Conservation (phyloP, 176 grass and related monocot genomes). For the Melocanna baccifera region DNA sequence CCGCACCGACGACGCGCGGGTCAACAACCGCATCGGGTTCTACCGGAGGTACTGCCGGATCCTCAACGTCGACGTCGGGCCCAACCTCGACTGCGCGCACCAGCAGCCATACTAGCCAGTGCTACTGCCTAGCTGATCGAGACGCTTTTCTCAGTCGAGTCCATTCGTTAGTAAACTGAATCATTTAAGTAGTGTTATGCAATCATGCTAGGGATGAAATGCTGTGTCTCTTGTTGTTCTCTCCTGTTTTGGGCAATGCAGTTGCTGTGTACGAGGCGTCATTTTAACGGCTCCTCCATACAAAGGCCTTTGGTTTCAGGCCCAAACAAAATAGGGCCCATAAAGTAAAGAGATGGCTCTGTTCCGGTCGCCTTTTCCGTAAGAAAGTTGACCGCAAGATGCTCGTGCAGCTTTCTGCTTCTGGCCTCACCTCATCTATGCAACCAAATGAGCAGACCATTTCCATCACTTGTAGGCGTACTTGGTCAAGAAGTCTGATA, state of each 20-base stretch:
- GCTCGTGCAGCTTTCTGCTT: neutral
- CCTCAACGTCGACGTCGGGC: slow-evolving; percentile 51
- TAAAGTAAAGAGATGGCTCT: too few species aligned
- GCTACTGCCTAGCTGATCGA: neutral
- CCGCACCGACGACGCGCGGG: slow-evolving; percentile 34
- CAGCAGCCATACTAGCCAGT: slow-evolving; percentile 49
- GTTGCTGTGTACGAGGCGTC: too few species aligned
- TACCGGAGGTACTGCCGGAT: slow-evolving; percentile 60
- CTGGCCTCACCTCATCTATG: slow-evolving; percentile 12
- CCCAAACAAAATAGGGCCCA: too few species aligned
- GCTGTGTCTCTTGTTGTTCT: too few species aligned
- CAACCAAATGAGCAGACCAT: neutral
- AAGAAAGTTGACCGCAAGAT: slow-evolving; percentile 11
- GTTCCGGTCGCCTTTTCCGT: too few species aligned
- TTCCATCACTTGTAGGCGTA: slow-evolving; percentile 49
- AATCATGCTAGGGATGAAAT: too few species aligned
- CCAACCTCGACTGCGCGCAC: slow-evolving; percentile 65
- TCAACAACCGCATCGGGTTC: slow-evolving; percentile 58
- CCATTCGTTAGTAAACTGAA: too few species aligned
- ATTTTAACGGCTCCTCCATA: too few species aligned
- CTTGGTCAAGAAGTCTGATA: slow-evolving; percentile 69
- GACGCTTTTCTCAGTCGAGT: too few species aligned
- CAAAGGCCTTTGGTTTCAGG: too few species aligned
- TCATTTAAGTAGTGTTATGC: too few species aligned
- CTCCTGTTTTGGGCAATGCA: too few species aligned